A percentile compares a stretch with the other conserved stretches of the same genome.
These are phyloP conservation scores for Fusarium sp. DNA, from an alignment of 2,329 filamentous ascomycete species.

Conservation along the genomic window DNA sequence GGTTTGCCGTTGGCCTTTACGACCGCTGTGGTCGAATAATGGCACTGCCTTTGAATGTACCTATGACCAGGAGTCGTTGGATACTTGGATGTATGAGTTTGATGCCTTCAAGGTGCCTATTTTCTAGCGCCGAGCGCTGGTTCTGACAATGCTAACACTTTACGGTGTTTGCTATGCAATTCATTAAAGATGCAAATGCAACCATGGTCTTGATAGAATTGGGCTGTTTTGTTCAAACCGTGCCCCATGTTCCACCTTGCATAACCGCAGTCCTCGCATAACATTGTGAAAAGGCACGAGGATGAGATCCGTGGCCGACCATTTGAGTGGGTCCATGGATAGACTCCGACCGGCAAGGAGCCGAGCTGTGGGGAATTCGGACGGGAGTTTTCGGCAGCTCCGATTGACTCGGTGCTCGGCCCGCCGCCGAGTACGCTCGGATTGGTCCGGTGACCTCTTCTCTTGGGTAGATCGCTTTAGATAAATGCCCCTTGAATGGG, in stretches of 20 bases:
- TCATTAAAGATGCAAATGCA: too few relatives aligned
- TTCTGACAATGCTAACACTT: too few relatives aligned
- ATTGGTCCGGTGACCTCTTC: background rate
- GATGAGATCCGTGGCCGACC: background rate
- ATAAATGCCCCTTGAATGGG: background rate
- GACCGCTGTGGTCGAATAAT: constrained; percentile 19
- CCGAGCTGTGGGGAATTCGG: background rate
- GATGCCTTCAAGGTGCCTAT: constrained; percentile 25
- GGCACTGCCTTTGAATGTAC: too few relatives aligned
- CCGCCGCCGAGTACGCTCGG: background rate
- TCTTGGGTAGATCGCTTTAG: background rate
- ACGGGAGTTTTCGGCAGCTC: background rate
- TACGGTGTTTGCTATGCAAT: too few relatives aligned
- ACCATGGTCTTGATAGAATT: too few relatives aligned
- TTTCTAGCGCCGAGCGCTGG: background rate
- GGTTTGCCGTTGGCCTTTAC: constrained; percentile 53
- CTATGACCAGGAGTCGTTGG: constrained; percentile 24
- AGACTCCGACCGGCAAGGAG: background rate
- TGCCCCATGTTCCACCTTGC: background rate
- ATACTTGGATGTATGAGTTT: constrained; percentile 28
- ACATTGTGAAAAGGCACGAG: too few relatives aligned
- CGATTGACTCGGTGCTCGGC: background rate
- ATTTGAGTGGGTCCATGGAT: too few relatives aligned
- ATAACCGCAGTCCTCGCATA: background rate
- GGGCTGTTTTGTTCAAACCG: too few relatives aligned